phyloP scores from a whole-genome alignment of 192 early-diverging fungal species.

The Backusella australiensis region DNA sequence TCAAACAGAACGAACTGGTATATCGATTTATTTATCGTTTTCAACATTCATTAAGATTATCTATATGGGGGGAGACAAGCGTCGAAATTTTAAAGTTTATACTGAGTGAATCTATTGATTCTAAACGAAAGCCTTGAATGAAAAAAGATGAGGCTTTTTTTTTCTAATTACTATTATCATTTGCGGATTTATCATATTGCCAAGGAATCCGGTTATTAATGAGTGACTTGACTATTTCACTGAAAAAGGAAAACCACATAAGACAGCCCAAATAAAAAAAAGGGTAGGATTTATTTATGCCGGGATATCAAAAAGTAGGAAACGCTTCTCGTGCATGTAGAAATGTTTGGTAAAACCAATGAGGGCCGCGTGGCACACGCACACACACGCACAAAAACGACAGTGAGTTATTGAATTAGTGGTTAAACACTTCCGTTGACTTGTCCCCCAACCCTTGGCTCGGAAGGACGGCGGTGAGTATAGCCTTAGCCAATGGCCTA shows the following conservation, averaged over 20 bases:
- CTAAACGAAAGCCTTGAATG: background rate
- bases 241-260: slow-evolving; percentile 4
- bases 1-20: background rate
- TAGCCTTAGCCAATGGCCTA: background rate
- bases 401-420: background rate
- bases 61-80: background rate
- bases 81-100: background rate
- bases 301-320: slow-evolving; percentile 4
- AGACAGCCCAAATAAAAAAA: background rate
- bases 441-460: background rate
- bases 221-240: background rate
- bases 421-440: background rate
- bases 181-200: background rate
- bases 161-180: too few relatives aligned
- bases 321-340: background rate
- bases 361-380: slow-evolving; percentile 1
- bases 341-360: background rate
- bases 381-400: background rate
- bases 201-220: background rate
- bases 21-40: background rate
- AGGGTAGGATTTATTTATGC: background rate
- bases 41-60: background rate
- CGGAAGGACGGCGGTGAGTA: background rate
- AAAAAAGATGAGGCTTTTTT: background rate
- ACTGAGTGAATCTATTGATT: background rate